Base-by-base conservation (phyloP, 2,329 filamentous ascomycete species). In the Clarireedia paspali region DNA sequence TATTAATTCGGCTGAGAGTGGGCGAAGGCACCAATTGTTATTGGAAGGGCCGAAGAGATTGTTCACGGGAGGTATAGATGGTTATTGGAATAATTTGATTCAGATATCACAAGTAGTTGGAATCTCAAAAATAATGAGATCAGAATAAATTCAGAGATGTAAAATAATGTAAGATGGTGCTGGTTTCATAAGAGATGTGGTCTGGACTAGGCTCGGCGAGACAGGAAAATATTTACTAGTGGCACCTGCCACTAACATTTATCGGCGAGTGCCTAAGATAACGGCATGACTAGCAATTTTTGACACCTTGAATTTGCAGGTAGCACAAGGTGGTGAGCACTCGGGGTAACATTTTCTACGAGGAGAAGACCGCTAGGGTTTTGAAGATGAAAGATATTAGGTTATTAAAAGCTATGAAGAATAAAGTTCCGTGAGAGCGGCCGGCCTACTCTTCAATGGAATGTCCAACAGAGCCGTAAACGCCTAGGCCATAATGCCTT, bases 301-400 rank as follows among this genome's bases (percentile, higher is more conserved):
- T 12, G 10, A 9, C 30, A 34, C 30, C 10, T 34, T 2, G 30
- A 34, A 34, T 34, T 34, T 12, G 30, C 30, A 34, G 30, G 30
- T 34, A 34, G 30, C 30, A 34, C 30, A 42, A 42, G 17, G 20
- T 42, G 39, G n/a, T n/a, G 38, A 40, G 4, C 6, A 40, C 27
- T 30, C 10, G 27, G 10, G 27, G 27, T 2, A 9, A 9, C 7
- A 7, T 14, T 34, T 34, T 34, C 30, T 34, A 34, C 30, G 30
- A 34, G 30, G 30, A 34, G 12, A 34, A 34, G 10, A 34, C 9
- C 12, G 5, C 12, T 34, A 12, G 3, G 30, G 30, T 12, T 12
- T 34, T 24, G 47, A 49, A 49, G 15, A 56, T 59, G 44, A 52
- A 46, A 49, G 53, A 54, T 56, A 62, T 57, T 60, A 63, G 53